These are phyloP conservation scores for Coemansia sp. DNA, from an alignment of 192 early-diverging fungal genomes.

Conservation along the genomic window DNA sequence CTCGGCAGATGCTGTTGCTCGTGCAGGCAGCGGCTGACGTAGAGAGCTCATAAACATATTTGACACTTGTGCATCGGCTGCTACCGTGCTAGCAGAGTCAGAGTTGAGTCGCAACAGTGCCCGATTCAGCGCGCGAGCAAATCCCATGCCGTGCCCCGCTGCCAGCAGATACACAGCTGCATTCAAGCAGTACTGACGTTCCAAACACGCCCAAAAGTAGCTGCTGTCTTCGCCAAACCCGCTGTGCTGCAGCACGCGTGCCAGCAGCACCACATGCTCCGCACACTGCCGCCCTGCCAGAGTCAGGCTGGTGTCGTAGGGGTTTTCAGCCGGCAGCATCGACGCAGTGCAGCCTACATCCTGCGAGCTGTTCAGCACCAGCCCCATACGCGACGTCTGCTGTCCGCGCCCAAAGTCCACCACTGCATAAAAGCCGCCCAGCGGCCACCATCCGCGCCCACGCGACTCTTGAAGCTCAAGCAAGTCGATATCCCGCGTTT, in stretches of 20 bases:
- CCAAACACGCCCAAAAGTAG: constrained; percentile 33
- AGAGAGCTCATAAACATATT: constrained; percentile 13
- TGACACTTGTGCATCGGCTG: neutral
- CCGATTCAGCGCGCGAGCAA: constrained; percentile 16
- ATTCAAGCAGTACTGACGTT: constrained; percentile 16
- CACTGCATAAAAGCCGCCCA: constrained; percentile 38
- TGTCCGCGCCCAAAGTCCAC: constrained; percentile 18
- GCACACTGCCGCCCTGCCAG: constrained; percentile 36
- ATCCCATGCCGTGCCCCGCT: constrained; percentile 14
- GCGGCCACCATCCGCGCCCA: constrained; percentile 45
- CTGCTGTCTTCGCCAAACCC: constrained; percentile 36
- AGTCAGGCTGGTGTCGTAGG: constrained; percentile 29
- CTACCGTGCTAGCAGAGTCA: neutral
- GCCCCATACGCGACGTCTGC: constrained; percentile 7
- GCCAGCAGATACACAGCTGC: constrained; percentile 25
- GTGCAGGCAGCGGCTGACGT: constrained; percentile 11
- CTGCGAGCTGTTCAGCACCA: constrained; percentile 27
- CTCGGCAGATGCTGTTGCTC: constrained; percentile 1
- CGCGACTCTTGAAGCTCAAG: constrained; percentile 9
- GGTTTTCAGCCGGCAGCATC: constrained; percentile 16
- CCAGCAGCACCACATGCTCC: constrained; percentile 29
- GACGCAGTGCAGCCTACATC: constrained; percentile 15
- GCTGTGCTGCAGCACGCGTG: constrained; percentile 9
- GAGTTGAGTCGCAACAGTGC: neutral
- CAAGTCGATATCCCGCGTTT: constrained; percentile 31